phyloP scores from a whole-genome alignment of 192 early-diverging fungal genomes.

The Obelidium mucronatum region DNA sequence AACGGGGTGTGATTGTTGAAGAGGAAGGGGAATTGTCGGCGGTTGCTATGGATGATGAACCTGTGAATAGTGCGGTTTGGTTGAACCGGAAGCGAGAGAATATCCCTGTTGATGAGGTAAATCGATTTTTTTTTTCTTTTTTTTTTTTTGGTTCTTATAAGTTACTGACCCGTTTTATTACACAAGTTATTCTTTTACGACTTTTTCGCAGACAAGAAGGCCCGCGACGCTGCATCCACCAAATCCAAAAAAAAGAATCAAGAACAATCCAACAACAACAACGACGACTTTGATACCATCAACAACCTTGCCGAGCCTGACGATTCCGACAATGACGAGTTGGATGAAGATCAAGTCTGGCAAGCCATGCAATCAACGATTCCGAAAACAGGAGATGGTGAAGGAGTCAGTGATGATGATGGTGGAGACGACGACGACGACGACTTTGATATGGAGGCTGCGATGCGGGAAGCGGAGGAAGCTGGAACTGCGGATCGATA shows the following conservation, averaged over 20 bases:
- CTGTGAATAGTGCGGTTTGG: constrained; percentile 73
- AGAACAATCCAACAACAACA: constrained; percentile 46
- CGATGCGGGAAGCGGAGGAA: constrained; percentile 40
- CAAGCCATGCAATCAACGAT: constrained; percentile 77
- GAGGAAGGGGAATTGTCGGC: constrained; percentile 58
- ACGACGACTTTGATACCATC: constrained; percentile 54
- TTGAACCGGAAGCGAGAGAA: constrained; percentile 62
- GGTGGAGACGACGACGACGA: constrained; percentile 36
- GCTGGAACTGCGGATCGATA: constrained; percentile 56
- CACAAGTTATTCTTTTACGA: constrained; percentile 75
- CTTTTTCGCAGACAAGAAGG: constrained; percentile 70
- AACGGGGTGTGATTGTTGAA: constrained; percentile 68
- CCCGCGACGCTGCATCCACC: constrained; percentile 36
- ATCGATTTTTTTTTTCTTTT: background rate
- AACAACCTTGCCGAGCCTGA: background rate
- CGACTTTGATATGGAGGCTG: constrained; percentile 38
- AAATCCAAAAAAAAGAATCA: constrained; percentile 51
- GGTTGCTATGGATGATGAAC: constrained; percentile 56
- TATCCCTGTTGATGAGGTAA: constrained; percentile 78
- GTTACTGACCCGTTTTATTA: background rate
- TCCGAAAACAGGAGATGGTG: constrained; percentile 30
- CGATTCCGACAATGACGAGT: constrained; percentile 19
- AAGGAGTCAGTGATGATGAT: constrained; percentile 19
- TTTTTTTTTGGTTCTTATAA: background rate
- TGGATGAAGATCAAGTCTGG: constrained; percentile 90